phyloP scores from a whole-genome alignment of 169 alveolate genomes.

The Theileria parva region DNA sequence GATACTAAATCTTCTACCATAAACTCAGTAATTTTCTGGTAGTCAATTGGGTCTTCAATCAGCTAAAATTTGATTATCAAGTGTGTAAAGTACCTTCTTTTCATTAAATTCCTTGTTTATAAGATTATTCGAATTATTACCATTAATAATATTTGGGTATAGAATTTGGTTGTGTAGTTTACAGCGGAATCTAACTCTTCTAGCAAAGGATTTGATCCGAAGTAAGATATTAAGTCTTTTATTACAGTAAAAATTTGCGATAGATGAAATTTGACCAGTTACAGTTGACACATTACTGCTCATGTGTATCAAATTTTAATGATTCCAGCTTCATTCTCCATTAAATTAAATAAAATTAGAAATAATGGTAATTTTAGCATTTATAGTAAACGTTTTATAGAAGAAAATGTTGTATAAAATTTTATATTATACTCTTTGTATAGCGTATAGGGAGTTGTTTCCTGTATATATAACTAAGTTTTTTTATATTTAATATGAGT shows the following conservation, averaged over 20 bases:
- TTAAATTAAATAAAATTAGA: constrained; percentile 27
- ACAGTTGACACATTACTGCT: constrained; percentile 18
- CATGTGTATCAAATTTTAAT: constrained; percentile 18
- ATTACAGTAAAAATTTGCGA: constrained; percentile 29
- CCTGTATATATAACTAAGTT: constrained; percentile 20
- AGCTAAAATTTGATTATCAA: constrained; percentile 17
- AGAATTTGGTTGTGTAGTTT: constrained; percentile 27
- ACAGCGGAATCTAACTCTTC: constrained; percentile 41
- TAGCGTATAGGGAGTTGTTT: constrained; percentile 41
- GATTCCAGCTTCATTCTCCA: not conserved
- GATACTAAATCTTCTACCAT: constrained; percentile 31
- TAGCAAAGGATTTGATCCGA: constrained; percentile 46
- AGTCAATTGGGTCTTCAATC: constrained; percentile 19
- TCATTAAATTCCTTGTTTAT: constrained; percentile 9
- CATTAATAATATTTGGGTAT: not conserved
- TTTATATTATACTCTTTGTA: constrained; percentile 47
- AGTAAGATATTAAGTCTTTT: constrained; percentile 30
- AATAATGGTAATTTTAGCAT: constrained; percentile 36
- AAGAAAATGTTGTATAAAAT: constrained; percentile 32
- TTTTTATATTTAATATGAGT: not conserved
- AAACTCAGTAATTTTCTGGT: constrained; percentile 2
- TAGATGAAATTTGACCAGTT: not conserved
- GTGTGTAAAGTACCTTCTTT: constrained; percentile 6
- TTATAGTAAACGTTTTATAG: constrained; percentile 47
- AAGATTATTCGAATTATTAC: not conserved